These are phyloP conservation scores for Clonostachys chloroleuca DNA, from an alignment of 2,329 filamentous ascomycete genomes.

Conservation along the genomic window DNA sequence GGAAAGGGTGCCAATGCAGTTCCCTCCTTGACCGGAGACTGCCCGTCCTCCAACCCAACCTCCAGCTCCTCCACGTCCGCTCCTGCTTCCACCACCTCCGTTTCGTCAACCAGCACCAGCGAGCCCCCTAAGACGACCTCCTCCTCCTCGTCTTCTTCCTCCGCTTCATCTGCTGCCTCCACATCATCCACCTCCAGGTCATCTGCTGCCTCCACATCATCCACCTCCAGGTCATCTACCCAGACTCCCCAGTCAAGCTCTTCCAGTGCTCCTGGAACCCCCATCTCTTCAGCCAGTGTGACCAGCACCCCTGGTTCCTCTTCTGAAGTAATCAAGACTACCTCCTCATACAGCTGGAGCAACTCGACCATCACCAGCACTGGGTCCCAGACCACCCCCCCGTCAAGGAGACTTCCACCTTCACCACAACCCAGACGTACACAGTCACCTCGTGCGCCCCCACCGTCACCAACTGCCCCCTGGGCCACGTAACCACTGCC, in stretches of 20 bases:
- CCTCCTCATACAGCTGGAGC: not conserved
- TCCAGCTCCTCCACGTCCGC: conserved; percentile 1
- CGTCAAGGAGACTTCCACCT: conserved; percentile 15
- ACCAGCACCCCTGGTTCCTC: not conserved
- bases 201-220: not conserved
- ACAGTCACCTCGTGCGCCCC: conserved; percentile 23
- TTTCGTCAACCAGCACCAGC: not conserved
- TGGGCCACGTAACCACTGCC: conserved; percentile 19
- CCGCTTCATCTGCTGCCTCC: not conserved
- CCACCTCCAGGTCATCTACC: not conserved
- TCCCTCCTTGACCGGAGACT: conserved; percentile 21
- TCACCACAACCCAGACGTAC: conserved; percentile 17
- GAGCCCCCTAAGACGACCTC: not conserved
- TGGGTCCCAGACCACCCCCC: not conserved
- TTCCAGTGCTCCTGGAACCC: not conserved
- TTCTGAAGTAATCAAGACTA: not conserved
- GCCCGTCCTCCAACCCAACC: conserved; percentile 9
- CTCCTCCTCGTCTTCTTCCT: no score
- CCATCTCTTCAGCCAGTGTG: not conserved
- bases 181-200: not conserved
- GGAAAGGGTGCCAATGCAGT: conserved; percentile 31
- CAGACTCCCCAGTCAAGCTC: not conserved
- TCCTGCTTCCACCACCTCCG: not conserved
- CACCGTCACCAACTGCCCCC: conserved; percentile 15
- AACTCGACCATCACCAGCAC: not conserved